Percentiles rank a stretch among this genome's conserved stretches.
Conservation (phyloP, 1,284 basidiomycete genomes). For the Papiliotrema fonsecae region DNA sequence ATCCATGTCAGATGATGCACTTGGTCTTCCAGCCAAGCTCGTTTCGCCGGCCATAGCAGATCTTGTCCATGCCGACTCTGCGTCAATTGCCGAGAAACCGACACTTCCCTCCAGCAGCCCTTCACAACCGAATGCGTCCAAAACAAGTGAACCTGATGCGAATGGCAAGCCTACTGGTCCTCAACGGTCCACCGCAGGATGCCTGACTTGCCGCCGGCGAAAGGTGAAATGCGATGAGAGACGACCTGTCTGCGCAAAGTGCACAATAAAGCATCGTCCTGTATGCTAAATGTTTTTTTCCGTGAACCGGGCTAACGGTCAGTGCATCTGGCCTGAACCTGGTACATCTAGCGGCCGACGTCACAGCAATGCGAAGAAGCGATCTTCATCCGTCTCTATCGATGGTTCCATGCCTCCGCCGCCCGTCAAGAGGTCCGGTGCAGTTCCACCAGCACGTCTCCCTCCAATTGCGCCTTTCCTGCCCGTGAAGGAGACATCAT, state of each 20-base stretch:
- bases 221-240: conserved; percentile 43
- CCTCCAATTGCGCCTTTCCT: background rate
- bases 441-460: background rate
- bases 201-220: conserved; percentile 34
- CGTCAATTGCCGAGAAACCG: too few relatives aligned
- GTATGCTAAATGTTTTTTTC: conserved; percentile 11
- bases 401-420: background rate
- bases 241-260: conserved; percentile 34
- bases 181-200: conserved; percentile 5
- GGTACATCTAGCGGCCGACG: background rate
- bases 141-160: too few relatives aligned
- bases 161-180: too few relatives aligned
- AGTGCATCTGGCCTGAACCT: conserved; percentile 3
- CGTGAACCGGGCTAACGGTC: background rate
- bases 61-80: too few relatives aligned
- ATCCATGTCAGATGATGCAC: too few relatives aligned
- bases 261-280: conserved; percentile 27
- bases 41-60: too few relatives aligned
- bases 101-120: too few relatives aligned
- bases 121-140: too few relatives aligned
- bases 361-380: background rate
- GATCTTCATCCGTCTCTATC: background rate
- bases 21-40: too few relatives aligned
- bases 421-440: background rate
- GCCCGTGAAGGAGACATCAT: background rate